Base-by-base conservation (phyloP, 2,329 filamentous ascomycete genomes). In the Bipolaris zeicola region DNA sequence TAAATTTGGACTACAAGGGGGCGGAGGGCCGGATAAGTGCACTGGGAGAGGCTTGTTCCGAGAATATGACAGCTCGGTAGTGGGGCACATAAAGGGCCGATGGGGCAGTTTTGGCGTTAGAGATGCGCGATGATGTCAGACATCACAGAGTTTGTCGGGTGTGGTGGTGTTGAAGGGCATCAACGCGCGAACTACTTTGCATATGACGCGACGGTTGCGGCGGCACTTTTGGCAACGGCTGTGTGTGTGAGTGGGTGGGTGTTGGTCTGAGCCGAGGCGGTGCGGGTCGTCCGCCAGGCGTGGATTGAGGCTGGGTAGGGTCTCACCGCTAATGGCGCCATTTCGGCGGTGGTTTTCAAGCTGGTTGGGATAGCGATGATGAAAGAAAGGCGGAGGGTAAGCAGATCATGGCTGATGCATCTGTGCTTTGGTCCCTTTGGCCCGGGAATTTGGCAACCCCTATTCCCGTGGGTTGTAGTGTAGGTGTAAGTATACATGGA, bases 311-410 rank as follows among this genome's bases (percentile, higher is more conserved):
- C 20, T 39, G 31, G 11, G 22, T 54, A 48, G 52, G 55, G 55
- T 42, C 50, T 57, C 55, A 57, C 55, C 55, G 55, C 55, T 43
- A 57, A 50, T 46, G 55, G 50, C 55, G 41, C 39, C 50, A 54
- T 45, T 49, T 49, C 54, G 54, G 54, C 50, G 45, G 37, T 26
- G 39, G 43, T 44, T 16, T 31, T 31, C 8, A 34, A 13, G 20
- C 16, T 42, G 38, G 43, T 13, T 45, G 20, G 20, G 20, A 37
- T 22, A 8, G 45, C 18, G 13, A 38, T 38, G 44, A 47, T 24
- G 44, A n/a, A 22, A 31, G 20, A 43, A 36, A 14, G 34, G 41
- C 33, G 33, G 43, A 20, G 16, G 8, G 31, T 24, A 49, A 20
- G 38, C 20, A 43, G 37, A 45, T 33, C 42, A 36, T 7, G 8